Evolutionary conservation across 1,139 yeast species (phyloP).

Genomic region (Yamadazyma sp.): DNA sequence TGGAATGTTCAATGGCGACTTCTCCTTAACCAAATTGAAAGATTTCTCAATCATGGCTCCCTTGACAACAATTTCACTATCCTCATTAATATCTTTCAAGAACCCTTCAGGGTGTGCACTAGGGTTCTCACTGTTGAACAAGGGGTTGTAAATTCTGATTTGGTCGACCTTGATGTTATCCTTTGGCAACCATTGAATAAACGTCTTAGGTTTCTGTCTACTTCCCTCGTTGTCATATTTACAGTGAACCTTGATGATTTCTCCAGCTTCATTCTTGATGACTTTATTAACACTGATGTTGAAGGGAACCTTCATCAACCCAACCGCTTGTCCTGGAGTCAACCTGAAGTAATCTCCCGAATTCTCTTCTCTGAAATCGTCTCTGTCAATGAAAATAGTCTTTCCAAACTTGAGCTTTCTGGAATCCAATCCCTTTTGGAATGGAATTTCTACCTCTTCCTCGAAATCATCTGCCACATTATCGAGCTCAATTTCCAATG

Average conservation of each 20-base stretch:
- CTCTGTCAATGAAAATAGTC: slow-evolving; percentile 76
- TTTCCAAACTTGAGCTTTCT: slow-evolving; percentile 79
- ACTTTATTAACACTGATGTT: slow-evolving; percentile 72
- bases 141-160: slow-evolving; percentile 82
- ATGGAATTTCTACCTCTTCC: slow-evolving; percentile 76
- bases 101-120: slow-evolving; percentile 83
- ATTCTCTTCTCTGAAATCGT: slow-evolving; percentile 75
- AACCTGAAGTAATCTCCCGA: slow-evolving; percentile 73
- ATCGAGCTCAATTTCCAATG: slow-evolving; percentile 79
- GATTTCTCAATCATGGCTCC: slow-evolving; percentile 79
- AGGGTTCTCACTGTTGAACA: slow-evolving; percentile 92
- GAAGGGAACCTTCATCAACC: slow-evolving; percentile 89
- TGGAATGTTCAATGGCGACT: slow-evolving; percentile 77
- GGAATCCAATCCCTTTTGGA: slow-evolving; percentile 73
- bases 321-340: slow-evolving; percentile 93
- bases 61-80: slow-evolving; percentile 68
- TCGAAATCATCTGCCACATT: slow-evolving; percentile 75
- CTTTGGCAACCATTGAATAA: slow-evolving; percentile 93
- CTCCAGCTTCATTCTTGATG: slow-evolving; percentile 63
- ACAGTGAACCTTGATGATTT: slow-evolving; percentile 69
- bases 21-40: slow-evolving; percentile 62
- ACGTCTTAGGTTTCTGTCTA: slow-evolving; percentile 82
- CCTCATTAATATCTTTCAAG: slow-evolving; percentile 76
- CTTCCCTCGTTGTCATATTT: slow-evolving; percentile 65
- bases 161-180: slow-evolving; percentile 60